phyloP scores from a whole-genome alignment of 2,329 filamentous ascomycete genomes.

The Trichoderma cornu-damae region DNA sequence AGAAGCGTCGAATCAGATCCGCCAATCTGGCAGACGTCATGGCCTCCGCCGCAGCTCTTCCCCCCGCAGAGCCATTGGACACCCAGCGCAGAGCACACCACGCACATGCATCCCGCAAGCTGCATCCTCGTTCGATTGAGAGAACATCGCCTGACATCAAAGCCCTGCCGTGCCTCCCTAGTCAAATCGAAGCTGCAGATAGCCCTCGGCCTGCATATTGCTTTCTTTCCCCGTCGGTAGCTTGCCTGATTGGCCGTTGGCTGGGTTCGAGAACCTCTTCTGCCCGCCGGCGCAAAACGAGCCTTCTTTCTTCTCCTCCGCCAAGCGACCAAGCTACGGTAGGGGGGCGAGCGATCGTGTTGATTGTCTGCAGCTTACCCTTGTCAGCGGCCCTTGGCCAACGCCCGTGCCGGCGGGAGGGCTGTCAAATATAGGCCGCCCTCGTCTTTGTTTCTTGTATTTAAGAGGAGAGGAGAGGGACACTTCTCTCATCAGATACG shows the following conservation, averaged over 20 bases:
- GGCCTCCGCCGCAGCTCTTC: neutral
- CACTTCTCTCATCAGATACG: neutral
- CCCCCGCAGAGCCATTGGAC: conserved; percentile 1
- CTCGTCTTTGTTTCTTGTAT: neutral
- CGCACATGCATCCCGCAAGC: neutral
- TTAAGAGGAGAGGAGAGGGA: conserved; percentile 13
- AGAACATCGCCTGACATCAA: conserved; percentile 7
- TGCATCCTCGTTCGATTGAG: conserved; percentile 16
- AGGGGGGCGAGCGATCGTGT: neutral
- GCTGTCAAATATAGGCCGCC: neutral
- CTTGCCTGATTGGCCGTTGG: neutral
- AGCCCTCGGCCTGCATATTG: neutral
- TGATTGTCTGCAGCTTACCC: conserved; percentile 5
- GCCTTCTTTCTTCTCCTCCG: neutral
- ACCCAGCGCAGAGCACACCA: neutral
- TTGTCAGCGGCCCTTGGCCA: neutral
- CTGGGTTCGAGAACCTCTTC: neutral
- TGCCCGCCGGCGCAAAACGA: neutral
- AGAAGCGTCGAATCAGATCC: conserved; percentile 16
- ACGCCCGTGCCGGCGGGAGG: neutral
- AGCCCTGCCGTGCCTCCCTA: neutral
- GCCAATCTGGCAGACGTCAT: conserved; percentile 6
- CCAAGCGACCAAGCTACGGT: neutral
- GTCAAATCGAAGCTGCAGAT: conserved; percentile 1
- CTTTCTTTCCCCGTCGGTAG: neutral